Evolutionary conservation across 495 filamentous ascomycete genomes (phyloP), one percentile per base, ranked within the genome.

Genomic region (Neurospora discreta): DNA sequence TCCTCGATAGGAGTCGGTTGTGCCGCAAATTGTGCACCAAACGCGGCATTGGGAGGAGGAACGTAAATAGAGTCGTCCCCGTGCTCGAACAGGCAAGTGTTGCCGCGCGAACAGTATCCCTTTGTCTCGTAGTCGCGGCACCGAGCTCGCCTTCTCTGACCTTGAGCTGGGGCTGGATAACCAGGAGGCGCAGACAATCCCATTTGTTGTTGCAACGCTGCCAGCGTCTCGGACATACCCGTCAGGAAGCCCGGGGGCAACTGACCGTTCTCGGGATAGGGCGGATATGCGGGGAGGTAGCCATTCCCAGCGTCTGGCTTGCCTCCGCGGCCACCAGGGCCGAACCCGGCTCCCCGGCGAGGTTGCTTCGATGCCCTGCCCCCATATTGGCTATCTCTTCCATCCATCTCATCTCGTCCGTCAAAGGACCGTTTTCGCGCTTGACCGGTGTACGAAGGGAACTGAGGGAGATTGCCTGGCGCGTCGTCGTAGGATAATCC

Each of bases 71-170:
- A 69, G 43, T 76, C 74, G 42, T 75, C 75, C n/a, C 89, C 91
- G 77, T 98, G 95, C 77, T 95, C 90, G 74, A 91, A 98, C 5
- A 86, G 90, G 79, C 95, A 98, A 8, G 71, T 77, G 58, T 87
- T 88, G 71, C 85, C 93, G 68, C 90, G 81, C 40, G 91, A 88
- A 76, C 95, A 98, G 74, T 90, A 96, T 0, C 95, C 95, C 74
- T 94, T 93, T 1, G 86, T 89, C 73, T 98, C 94, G 78, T 93
- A 98, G 78, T 97, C 93, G 58, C 89, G 88, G 77, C 95, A 98
- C 71, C 90, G 85, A 77, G 89, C 73, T 71, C 83, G 83, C 77
- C 79, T 83, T 71, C 77, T 80, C 18, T 46, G 44, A 6, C 26
- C 75, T 18, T 26, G 69, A 70, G 70, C 79, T 78, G 87, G 82